Evolutionary conservation across 768 basidiomycete genomes (phyloP), one percentile per base, ranked within the genome.

Genomic region (Lentinula sp.): DNA sequence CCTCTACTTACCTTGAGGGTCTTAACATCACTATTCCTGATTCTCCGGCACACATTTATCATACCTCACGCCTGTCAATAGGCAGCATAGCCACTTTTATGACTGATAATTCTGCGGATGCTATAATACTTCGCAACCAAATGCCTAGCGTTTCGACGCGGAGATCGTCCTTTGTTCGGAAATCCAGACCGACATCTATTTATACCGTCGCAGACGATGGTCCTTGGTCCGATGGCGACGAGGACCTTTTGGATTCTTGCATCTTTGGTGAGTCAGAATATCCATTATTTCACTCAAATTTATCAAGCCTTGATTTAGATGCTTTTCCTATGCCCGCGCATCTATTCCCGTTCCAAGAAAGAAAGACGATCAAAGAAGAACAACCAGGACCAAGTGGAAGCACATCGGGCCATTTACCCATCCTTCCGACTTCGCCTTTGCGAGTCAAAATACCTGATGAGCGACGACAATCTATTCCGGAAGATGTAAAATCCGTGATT

Each of bases 101-200:
- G 74, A 84, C 85, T 0, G 80, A 80, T 37, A 72, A 75, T 43
- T 86, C 86, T 4, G 79, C 80, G 1, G 84, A 88, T 32, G 86
- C 82, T 10, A 73, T 87, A 52, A 74, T 86, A 59, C 80, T 82
- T 8, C 76, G 74, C 46, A 63, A 63, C 61, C 35, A 62, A 61
- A n/a, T 64, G 35, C 59, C 49, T 16, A 35, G 31, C 42, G 8
- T 59, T 10, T 43, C 58, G 4, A 16, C 62, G 11, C 42, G 31
- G 32, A 45, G 45, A 46, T 43, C 32, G 7, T 52, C 50, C n/a
- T 13, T 21, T 21, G 15, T 60, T n/a, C 62, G 52, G 18, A 57
- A 43, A 42, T 46, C 37, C n/a, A 56, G 54, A 48, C 46, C 42
- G 21, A 9, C 57, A 9, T 58, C 59, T n/a, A 37, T 60, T 35